Evolutionary conservation across 108 stramenopile genomes (phyloP).

Genomic region (Conticribra guillardii): DNA sequence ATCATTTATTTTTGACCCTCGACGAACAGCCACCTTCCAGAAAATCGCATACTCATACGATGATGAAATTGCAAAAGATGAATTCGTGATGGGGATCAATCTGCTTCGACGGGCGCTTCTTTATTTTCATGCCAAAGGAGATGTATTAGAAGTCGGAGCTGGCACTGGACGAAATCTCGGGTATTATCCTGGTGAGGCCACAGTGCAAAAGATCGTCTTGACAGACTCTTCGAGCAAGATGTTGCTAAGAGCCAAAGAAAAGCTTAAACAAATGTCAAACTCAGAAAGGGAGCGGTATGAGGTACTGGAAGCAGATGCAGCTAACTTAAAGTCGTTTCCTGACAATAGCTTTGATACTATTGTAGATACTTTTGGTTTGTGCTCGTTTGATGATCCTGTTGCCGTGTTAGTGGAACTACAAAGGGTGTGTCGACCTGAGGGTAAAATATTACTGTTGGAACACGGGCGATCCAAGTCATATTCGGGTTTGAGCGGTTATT

Average conservation of each 20-base stretch:
- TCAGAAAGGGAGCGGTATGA: conserved; percentile 50
- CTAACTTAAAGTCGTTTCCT: conserved; percentile 52
- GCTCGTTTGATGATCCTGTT: conserved; percentile 89
- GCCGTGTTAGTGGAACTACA: conserved; percentile 80
- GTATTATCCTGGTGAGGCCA: conserved; percentile 60
- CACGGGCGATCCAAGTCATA: conserved; percentile 78
- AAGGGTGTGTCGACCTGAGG: conserved; percentile 83
- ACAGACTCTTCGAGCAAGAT: conserved; percentile 83
- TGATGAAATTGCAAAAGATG: conserved; percentile 72
- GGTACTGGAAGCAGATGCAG: conserved; percentile 64
- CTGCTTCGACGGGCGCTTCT: conserved; percentile 72
- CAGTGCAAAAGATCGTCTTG: conserved; percentile 68
- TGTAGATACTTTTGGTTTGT: conserved; percentile 94
- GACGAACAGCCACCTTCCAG: conserved; percentile 66
- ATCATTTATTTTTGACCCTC: conserved; percentile 55
- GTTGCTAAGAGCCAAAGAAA: conserved; percentile 69
- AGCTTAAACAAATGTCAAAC: conserved; percentile 44
- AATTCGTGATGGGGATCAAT: conserved; percentile 79
- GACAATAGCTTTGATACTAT: conserved; percentile 84
- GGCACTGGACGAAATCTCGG: conserved; percentile 87
- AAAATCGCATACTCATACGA: conserved; percentile 77
- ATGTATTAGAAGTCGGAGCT: conserved; percentile 86
- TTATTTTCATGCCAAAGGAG: conserved; percentile 81
- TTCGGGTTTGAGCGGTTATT: conserved; percentile 58
- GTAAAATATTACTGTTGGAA: conserved; percentile 81